These are phyloP conservation scores for Corynascus novoguineensis DNA, from an alignment of 495 filamentous ascomycete species.

Conservation along the genomic window DNA sequence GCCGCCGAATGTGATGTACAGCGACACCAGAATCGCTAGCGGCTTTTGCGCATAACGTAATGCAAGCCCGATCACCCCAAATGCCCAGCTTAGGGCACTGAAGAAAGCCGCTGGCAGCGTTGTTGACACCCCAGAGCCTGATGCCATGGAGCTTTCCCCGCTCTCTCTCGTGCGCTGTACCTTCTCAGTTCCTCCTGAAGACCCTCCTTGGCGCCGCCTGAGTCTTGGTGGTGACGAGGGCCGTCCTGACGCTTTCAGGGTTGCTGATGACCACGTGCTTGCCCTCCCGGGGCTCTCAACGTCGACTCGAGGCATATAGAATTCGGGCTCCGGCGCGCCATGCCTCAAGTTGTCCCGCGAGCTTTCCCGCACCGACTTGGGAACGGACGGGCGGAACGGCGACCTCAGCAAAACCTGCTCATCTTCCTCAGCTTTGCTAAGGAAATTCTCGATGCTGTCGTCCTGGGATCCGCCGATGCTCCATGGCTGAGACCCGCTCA, in stretches of 20 bases:
- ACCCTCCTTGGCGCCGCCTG: conserved; percentile 22
- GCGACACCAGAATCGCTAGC: conserved; percentile 48
- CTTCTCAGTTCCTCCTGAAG: conserved; percentile 9
- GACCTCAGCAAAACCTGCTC: conserved; percentile 39
- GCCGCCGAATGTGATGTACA: conserved; percentile 48
- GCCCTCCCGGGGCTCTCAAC: conserved; percentile 28
- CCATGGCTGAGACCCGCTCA: conserved; percentile 28
- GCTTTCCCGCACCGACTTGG: conserved; percentile 33
- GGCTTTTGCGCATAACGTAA: conserved; percentile 50
- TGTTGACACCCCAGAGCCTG: conserved; percentile 11
- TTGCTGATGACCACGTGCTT: conserved; percentile 22
- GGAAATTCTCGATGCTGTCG: conserved; percentile 41
- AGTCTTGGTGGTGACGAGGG: conserved; percentile 20
- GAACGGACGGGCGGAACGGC: conserved; percentile 42
- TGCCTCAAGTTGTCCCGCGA: conserved; percentile 32
- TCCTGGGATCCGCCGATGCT: conserved; percentile 42
- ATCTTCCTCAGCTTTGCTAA: conserved; percentile 38
- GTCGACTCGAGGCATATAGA: conserved; percentile 41
- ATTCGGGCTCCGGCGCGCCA: conserved; percentile 32
- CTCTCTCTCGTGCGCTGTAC: conserved; percentile 4
- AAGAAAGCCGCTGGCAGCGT: conserved; percentile 29
- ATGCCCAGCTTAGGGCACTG: conserved; percentile 38
- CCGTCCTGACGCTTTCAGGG: conserved; percentile 12
- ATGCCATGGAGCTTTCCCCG: background rate
- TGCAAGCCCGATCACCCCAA: conserved; percentile 45